Base-by-base conservation (phyloP, 768 basidiomycete species). In the Boletus barrowsii region DNA sequence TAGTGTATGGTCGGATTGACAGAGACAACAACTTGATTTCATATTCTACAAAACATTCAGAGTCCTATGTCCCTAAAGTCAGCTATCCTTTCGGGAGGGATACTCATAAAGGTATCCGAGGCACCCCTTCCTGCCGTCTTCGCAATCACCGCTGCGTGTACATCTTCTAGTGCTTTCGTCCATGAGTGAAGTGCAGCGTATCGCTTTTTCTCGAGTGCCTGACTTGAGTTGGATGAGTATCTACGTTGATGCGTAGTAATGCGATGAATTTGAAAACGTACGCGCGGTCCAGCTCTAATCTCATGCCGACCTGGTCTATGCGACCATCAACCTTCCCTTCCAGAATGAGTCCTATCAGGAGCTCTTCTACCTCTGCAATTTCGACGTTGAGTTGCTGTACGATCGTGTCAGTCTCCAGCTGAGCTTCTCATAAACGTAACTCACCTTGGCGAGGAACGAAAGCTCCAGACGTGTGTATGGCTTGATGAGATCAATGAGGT, bases 241-340 rank as follows among this genome's bases (percentile, higher is more conserved):
- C n/a, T 37, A n/a, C 24, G 14, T 10, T 11, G 13, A 20, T 18
- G 14, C 10, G 6, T 39, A 7, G 6, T 39, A 7, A 32, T 14
- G 14, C 37, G 8, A 18, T 18, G 5, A 29, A 29, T 7, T 29
- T 17, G 48, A 40, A 44, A 36, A 24, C 77, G 14, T 64, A 92
- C 90, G 93, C 86, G 68, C 85, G 78, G 62, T 96, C 94, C 37
- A 99, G 77, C 64, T 98, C 93, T 15, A 99, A 78, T 50, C 92
- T 79, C 81, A 94, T 94, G 36, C 90, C 84, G 37, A 97, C 93
- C 73, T 99, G 97, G 72, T 99, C 96, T 65, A 99, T 98, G 59
- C 87, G 82, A 11, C 97, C 97, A 61, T 96, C 91, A 11, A 99
- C 92, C 68, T 92, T 96, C n/a, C 92, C 93, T 69, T 99, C 97